Percentiles rank a stretch among this genome's conserved stretches.
phyloP scores from a whole-genome alignment of 495 filamentous ascomycete genomes.

The Aspergillus hancockii region DNA sequence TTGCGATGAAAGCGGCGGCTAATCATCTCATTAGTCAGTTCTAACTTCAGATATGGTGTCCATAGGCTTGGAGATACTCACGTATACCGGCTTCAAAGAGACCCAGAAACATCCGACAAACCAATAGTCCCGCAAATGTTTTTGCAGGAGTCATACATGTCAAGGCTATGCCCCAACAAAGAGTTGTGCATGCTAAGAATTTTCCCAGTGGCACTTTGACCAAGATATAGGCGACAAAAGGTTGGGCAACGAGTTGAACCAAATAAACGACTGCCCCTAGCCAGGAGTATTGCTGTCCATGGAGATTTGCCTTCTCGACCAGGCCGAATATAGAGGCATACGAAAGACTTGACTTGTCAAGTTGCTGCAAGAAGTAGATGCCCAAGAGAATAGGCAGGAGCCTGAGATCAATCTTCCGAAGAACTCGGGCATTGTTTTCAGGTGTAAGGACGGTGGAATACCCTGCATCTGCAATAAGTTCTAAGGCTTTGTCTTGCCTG shows the following conservation, averaged over 20 bases:
- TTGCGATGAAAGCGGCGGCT: constrained; percentile 60
- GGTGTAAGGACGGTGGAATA: constrained; percentile 46
- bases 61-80: constrained; percentile 17
- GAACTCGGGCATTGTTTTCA: constrained; percentile 54
- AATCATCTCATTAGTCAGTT: neutral
- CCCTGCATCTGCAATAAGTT: constrained; percentile 44
- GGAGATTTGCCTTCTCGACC: constrained; percentile 42
- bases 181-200: constrained; percentile 58
- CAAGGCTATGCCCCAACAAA: constrained; percentile 60
- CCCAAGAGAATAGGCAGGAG: constrained; percentile 51
- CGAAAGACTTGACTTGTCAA: constrained; percentile 59
- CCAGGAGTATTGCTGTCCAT: constrained; percentile 55
- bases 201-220: constrained; percentile 45
- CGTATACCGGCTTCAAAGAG: constrained; percentile 58
- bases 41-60: neutral
- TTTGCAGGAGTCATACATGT: constrained; percentile 57
- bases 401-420: constrained; percentile 55
- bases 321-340: constrained; percentile 56
- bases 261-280: constrained; percentile 51
- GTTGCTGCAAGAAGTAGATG: constrained; percentile 52
- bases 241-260: constrained; percentile 51
- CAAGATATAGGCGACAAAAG: constrained; percentile 38
- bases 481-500: constrained; percentile 45
- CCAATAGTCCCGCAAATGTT: constrained; percentile 54
- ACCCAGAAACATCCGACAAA: constrained; percentile 62